Base-by-base conservation (phyloP, 1,139 yeast genomes). In the Suhomyces terraborum region DNA sequence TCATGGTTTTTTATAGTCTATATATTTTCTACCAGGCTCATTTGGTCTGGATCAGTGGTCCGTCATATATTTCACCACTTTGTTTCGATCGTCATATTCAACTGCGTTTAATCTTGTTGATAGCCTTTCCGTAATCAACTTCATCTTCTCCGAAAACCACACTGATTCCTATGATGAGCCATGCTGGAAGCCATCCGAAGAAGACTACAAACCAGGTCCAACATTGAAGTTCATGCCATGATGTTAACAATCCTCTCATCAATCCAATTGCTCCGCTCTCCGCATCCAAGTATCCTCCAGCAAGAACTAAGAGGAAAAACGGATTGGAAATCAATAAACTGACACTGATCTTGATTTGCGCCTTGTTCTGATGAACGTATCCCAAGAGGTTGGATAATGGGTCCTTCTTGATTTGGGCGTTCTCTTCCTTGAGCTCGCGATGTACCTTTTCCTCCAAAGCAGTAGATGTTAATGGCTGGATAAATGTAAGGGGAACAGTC, bases 131-230 rank as follows among this genome's bases (percentile, higher is more conserved):
- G 8, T 45, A 41, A 17, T 46, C 49, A 19, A 40, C 28, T 19
- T 47, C 53, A 42, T 63, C 62, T 20, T 64, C 61, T n/a, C 73
- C 73, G 28, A 64, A 49, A 7, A 56, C 47, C 42, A 61, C 59
- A 36, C 63, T 56, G 19, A 63, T 38, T 1, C 79, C 71, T 14
- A 79, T 67, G 18, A 77, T 62, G 2, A 80, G 42, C 98, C 98
- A 91, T 2, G 82, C 75, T 1, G 97, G 95, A 36, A 83, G 65
- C 96, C 96, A 89, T 0, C 89, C 84, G 30, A 84, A 67, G 36
- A 81, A 70, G 4, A 89, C 62, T 16, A 88, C 77, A 44, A 79
- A 76, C 95, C 96, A 88, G 0, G 96, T 87, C 94, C 96, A 88
- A 47, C 87, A 83, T 48, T 84, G 87, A 42, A 87, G 66, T 27